Evolutionary conservation across 495 filamentous ascomycete species (phyloP), one percentile per base, ranked within the genome.

Genomic region (Staphylotrichum longicolle): DNA sequence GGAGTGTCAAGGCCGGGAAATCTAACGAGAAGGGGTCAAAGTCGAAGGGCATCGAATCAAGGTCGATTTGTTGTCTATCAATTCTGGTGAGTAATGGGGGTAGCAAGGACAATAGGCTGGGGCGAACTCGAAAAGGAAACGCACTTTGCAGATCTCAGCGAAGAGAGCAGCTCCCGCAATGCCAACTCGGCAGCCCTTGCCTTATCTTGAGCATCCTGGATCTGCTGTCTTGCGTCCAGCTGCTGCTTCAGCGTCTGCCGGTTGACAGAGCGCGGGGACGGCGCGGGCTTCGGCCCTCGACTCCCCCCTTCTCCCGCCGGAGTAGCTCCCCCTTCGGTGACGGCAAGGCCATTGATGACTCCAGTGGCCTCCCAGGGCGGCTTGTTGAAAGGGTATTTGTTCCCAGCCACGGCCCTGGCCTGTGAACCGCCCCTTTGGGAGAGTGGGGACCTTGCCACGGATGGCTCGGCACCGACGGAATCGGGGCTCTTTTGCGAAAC

Each of bases 161-260:
- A 92, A 49, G 86, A 84, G 14, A 95, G 75, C 44, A 96, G 78
- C 69, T 96, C 92, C 59, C 87, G 78, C 67, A 96, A 75, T 8
- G 92, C 92, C 65, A 95, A 70, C 73, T 96, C 91, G n/a, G 91
- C 83, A 5, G 92, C 91, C 60, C 84, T 84, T 45, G 84, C 83
- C 27, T 83, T 91, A 66, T 95, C 91, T 63, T 84, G 74, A 39
- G 86, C 86, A 63, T 85, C 85, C 65, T 78, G 75, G 67, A 77
- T 57, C 68, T 83, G 75, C 69, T 86, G 77, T 66, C 82, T 78
- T 72, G 80, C 71, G 67, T 88, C 75, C 67, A 83, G 71, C 68
- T 87, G 77, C 67, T 83, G 64, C 80, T 88, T 79, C 68, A 83
- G 57, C 70, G 71, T 53, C 68, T 84, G 67, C 59, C 79, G 69